Base-by-base conservation (phyloP, 768 basidiomycete species). In the Lactarius indigo region DNA sequence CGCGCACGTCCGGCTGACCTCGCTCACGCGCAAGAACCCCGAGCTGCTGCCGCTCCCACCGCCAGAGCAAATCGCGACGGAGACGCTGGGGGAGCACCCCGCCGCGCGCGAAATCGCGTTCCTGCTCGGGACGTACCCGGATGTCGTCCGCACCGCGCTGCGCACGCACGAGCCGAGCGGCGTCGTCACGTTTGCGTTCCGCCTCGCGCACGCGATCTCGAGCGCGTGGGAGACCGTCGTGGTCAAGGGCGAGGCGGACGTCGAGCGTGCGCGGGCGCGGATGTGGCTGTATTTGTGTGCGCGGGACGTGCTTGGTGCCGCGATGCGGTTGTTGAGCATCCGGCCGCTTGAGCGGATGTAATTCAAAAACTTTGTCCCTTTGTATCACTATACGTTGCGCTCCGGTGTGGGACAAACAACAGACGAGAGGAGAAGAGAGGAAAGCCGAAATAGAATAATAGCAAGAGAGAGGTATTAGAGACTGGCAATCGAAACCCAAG, bases 271-370 rank as follows among this genome's bases (percentile, higher is more conserved):
- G 1, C 78, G 83, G 68, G 96, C 96, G 13, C 82, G 92, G 74
- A 79, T 98, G 81, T 96, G 88, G 85, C 75, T 98, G 76, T 99
- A 93, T 76, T 80, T 94, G 70, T 87, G 85, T 73, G 93, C 96
- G 56, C 83, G 91, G 78, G 92, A 96, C 73, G 96, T 97, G n/a
- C 80, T 99, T 69, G 90, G 83, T 5, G 86, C 86, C 58, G 89
- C 91, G 54, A 90, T 99, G 91, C 83, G 87, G 74, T 75, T 98
- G 77, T 76, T 99, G 73, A 96, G 91, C 71, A 84, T 98, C 71
- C 84, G 87, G 57, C 96, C 96, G 10, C 79, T 99, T 62, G 94
- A 97, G 79, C 82, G 94, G 76, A 98, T 98, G 96, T n/a, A n/a
- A n/a, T n/a, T n/a, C n/a, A n/a, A n/a, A n/a, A n/a, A n/a, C n/a